These are phyloP conservation scores for Rhizophagus sp. DNA, from an alignment of 192 early-diverging fungal species.

Conservation along the genomic window DNA sequence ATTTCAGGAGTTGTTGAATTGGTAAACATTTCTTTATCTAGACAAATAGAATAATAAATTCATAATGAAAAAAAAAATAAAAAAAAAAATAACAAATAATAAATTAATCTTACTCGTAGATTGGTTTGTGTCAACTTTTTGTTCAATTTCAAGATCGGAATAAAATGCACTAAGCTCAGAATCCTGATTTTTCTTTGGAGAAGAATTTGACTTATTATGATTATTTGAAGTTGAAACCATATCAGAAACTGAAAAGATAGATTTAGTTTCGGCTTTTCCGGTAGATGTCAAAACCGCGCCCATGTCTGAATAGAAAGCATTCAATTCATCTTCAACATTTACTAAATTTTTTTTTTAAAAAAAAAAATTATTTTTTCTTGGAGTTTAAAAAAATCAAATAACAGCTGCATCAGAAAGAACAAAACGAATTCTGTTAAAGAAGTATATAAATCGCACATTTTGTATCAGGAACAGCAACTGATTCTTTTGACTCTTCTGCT, in stretches of 20 bases:
- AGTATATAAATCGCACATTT: neutral
- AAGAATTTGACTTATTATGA: neutral
- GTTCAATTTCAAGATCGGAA: neutral
- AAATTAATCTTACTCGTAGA: neutral
- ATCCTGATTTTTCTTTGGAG: conserved; percentile 1
- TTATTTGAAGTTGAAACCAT: conserved; percentile 21
- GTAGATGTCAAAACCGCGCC: conserved; percentile 37
- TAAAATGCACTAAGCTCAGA: neutral
- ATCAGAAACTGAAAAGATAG: conserved; percentile 26
- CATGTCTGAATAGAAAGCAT: conserved; percentile 63
- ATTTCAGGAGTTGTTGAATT: neutral
- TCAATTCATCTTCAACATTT: conserved; percentile 57
- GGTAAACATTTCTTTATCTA: neutral
- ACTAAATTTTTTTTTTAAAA: neutral
- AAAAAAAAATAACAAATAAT: neutral
- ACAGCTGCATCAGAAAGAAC: neutral
- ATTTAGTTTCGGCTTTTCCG: conserved; percentile 17
- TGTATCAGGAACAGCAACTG: neutral
- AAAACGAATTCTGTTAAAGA: conserved; percentile 5
- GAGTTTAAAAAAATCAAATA: too few species aligned
- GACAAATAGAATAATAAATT: neutral
- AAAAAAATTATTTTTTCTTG: neutral
- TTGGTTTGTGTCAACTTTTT: neutral
- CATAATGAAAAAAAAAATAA: neutral
- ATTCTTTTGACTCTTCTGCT: conserved; percentile 19